Evolutionary conservation across 768 basidiomycete genomes (phyloP).

Genomic region (Strobilomyces confusus): DNA sequence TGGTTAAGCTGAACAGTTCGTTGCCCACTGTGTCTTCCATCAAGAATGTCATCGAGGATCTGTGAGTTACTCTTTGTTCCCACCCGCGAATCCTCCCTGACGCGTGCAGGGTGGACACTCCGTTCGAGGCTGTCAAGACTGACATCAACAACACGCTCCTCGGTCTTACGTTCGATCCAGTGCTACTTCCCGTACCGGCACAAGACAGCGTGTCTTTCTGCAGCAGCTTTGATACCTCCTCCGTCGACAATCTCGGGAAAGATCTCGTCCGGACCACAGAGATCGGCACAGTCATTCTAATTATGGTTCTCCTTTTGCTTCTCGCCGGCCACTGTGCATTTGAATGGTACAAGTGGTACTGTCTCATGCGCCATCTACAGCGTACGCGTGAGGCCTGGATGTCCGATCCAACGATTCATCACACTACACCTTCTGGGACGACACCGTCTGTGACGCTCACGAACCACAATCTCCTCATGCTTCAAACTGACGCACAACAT

Average conservation of each 20-base stretch:
- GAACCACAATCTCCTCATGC: slow-evolving; percentile 76
- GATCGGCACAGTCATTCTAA: slow-evolving; percentile 73
- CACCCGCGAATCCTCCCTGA: not conserved
- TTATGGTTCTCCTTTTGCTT: slow-evolving; percentile 67
- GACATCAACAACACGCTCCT: slow-evolving; percentile 87
- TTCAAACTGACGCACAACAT: slow-evolving; percentile 64
- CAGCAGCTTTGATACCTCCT: slow-evolving; percentile 68
- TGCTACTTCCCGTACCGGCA: slow-evolving; percentile 72
- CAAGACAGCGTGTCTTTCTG: slow-evolving; percentile 74
- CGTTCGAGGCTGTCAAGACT: slow-evolving; percentile 82
- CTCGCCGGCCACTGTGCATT: slow-evolving; percentile 69
- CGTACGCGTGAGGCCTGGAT: slow-evolving; percentile 74
- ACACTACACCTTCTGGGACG: slow-evolving; percentile 25
- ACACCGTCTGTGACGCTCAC: slow-evolving; percentile 57
- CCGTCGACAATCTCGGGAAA: slow-evolving; percentile 79
- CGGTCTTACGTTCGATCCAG: slow-evolving; percentile 67
- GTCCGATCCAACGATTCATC: slow-evolving; percentile 62
- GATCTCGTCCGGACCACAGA: slow-evolving; percentile 78
- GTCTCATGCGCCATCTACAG: slow-evolving; percentile 59
- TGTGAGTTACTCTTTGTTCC: slow-evolving; percentile 48
- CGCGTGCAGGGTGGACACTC: slow-evolving; percentile 62
- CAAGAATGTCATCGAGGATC: slow-evolving; percentile 56
- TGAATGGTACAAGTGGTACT: slow-evolving; percentile 89
- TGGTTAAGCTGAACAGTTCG: slow-evolving; percentile 74
- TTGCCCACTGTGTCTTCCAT: slow-evolving; percentile 77